A percentile compares a stretch with the other conserved stretches of the same genome.
Evolutionary conservation across 345 rosid genomes (phyloP).

Genomic region (Eutrema heterophyllum): DNA sequence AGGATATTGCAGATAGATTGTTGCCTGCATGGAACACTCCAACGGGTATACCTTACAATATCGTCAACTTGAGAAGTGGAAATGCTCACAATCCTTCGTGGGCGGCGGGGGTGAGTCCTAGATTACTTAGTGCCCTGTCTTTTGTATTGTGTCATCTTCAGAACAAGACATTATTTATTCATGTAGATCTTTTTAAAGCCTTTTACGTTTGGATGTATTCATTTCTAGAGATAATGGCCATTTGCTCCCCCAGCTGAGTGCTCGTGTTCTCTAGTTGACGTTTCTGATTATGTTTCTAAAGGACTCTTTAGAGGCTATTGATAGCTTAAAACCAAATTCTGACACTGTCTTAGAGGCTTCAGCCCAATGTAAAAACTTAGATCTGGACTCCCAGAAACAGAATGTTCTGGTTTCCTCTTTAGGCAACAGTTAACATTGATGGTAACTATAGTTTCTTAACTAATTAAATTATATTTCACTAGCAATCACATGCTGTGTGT

Average conservation of each 20-base stretch:
- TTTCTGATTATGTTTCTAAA: not conserved
- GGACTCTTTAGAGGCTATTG: not conserved
- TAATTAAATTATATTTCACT: not conserved
- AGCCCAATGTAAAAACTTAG: not conserved
- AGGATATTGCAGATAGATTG: slow-evolving; percentile 91
- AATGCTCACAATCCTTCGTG: slow-evolving; percentile 81
- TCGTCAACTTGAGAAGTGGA: slow-evolving; percentile 76
- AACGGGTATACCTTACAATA: slow-evolving; percentile 83
- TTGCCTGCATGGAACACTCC: slow-evolving; percentile 93
- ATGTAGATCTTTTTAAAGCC: not conserved
- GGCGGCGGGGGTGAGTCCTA: slow-evolving; percentile 82
- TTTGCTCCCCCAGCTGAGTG: not conserved
- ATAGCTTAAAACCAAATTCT: not conserved
- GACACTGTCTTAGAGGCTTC: not conserved
- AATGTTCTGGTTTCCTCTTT: not conserved
- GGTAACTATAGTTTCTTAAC: not conserved
- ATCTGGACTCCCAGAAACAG: not conserved
- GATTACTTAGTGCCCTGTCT: not conserved
- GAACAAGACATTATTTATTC: not conserved
- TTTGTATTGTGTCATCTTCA: not conserved
- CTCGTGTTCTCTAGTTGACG: not conserved
- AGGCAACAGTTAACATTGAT: not conserved
- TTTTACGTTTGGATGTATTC: not conserved
- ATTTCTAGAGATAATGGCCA: not conserved
- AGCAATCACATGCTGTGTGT: not conserved